A percentile compares a stretch with the other conserved stretches of the same genome.
Conservation (phyloP, 116 monocot genomes). For the Papilionanthe hybrid region DNA sequence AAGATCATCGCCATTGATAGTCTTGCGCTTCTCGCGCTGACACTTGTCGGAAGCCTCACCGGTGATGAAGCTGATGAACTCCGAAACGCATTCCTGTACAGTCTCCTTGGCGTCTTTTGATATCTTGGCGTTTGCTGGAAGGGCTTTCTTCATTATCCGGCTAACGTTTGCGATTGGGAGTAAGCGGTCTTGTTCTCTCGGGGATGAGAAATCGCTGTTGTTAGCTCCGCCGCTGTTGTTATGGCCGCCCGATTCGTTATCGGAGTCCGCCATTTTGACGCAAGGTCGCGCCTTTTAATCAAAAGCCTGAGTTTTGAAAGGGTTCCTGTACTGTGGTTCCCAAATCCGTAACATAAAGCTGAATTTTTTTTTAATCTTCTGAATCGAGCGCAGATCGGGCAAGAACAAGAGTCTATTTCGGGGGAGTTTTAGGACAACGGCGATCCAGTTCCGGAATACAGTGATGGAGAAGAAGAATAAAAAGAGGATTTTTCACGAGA, state of each 20-base stretch:
- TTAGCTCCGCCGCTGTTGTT: slow-evolving; percentile 23
- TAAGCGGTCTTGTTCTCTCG: slow-evolving; percentile 51
- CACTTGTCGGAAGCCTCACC: slow-evolving; percentile 85
- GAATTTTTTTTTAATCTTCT: neutral
- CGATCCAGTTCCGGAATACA: neutral
- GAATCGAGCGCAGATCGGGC: neutral
- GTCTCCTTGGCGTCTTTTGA: slow-evolving; percentile 87
- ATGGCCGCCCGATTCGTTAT: slow-evolving; percentile 40
- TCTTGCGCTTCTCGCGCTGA: slow-evolving; percentile 72
- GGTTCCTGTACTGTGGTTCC: no score
- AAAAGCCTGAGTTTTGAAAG: neutral
- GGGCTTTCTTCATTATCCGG: slow-evolving; percentile 62
- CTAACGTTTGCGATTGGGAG: slow-evolving; percentile 56
- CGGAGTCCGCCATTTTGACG: slow-evolving; percentile 33
- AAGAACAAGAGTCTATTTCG: neutral
- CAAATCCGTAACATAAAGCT: neutral
- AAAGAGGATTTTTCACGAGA: neutral
- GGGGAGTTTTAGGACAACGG: neutral
- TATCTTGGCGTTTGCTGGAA: slow-evolving; percentile 73
- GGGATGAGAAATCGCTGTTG: slow-evolving; percentile 34
- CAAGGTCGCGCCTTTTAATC: neutral
- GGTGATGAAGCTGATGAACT: slow-evolving; percentile 91
- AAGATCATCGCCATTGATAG: slow-evolving; percentile 59
- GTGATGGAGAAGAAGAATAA: neutral
- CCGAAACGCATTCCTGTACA: slow-evolving; percentile 79